Evolutionary conservation across 2,329 filamentous ascomycete species (phyloP), one percentile per base, ranked within the genome.

Genomic region (Penicillium griseofulvum): DNA sequence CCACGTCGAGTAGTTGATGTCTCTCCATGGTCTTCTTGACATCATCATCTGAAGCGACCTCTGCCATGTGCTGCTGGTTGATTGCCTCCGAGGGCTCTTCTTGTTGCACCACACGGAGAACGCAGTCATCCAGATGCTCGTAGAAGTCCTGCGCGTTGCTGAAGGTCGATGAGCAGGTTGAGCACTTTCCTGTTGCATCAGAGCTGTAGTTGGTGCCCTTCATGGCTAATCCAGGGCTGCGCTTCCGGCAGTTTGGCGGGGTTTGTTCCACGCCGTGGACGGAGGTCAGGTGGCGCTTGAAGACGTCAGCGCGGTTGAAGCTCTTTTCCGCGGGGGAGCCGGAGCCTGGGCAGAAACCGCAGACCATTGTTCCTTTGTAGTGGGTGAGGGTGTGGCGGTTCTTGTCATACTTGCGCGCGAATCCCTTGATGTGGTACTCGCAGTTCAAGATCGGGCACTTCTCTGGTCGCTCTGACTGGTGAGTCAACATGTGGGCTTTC

Each of bases 281-380:
- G 0, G 90, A 88, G 6, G 90, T 96, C 67, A 97, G 76, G 72
- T 97, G 92, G 58, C 92, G 84, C 82, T 96, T 97, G 83, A 97
- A 97, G 58, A 96, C 91, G 64, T 97, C 92, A 55, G 92, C 91
- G 54, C 92, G 86, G 78, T 97, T 96, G 72, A 97, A 97, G 61
- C 89, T 93, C 83, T 96, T 97, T 76, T 96, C 92, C 1, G 89
- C 88, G 8, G 91, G 84, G 5, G 91, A 93, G 4, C 92, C 92
- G 28, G 90, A 91, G 33, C 91, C 90, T 1, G 91, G 90, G 67
- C 92, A 96, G 78, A 96, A 97, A 29, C 91, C 91, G 70, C 92
- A 97, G 24, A 96, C 90, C 92, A 96, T 96, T 46, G 90, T 96
- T 38, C 92, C 92, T 77, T 96, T 96, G 83, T 96, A 97, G 73